Evolutionary conservation across 495 filamentous ascomycete genomes (phyloP), one percentile per base, ranked within the genome.

Genomic region (Talaromyces ruber): DNA sequence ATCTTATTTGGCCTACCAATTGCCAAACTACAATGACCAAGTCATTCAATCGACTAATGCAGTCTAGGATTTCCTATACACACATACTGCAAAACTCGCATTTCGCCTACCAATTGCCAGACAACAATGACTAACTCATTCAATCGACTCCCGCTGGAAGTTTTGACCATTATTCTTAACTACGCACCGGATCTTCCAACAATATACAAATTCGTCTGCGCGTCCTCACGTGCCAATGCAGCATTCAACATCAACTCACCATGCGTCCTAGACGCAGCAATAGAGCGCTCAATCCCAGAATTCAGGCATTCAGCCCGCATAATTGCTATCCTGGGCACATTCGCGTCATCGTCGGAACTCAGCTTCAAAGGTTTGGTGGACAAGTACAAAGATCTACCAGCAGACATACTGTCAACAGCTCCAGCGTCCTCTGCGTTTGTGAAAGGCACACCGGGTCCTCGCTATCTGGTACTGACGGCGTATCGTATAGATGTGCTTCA

Each of bases 161-260:
- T 60, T 9, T 32, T 25, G 58, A 34, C 16, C 1, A 60, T 11
- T 32, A 60, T 60, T 45, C 45, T 60, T 3, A 3, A 43, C 7
- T 51, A 50, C 25, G 58, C 58, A 7, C 58, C 58, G 24, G 58
- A 60, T 34, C 58, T 60, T 11, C 26, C 58, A 52, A 51, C 58
- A 37, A 60, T 60, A 51, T 60, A 60, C 58, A 60, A 60, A 60
- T 60, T 60, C 37, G 52, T 60, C 39, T 60, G 58, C 18, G 58
- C 58, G 0, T 50, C 58, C 8, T 25, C 58, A 14, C 5, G 32
- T 1, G 58, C 58, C 21, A 60, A 51, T 51, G 25, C 58, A 52
- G 58, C 58, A 45, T 60, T 60, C 25, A n/a, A 60, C 4, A 30
- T 60, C 14, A 25, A 51, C 58, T 24, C 58, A n/a, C 1, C 37